Base-by-base conservation (phyloP, 2,329 filamentous ascomycete genomes). In the Mycocentrospora acerina region DNA sequence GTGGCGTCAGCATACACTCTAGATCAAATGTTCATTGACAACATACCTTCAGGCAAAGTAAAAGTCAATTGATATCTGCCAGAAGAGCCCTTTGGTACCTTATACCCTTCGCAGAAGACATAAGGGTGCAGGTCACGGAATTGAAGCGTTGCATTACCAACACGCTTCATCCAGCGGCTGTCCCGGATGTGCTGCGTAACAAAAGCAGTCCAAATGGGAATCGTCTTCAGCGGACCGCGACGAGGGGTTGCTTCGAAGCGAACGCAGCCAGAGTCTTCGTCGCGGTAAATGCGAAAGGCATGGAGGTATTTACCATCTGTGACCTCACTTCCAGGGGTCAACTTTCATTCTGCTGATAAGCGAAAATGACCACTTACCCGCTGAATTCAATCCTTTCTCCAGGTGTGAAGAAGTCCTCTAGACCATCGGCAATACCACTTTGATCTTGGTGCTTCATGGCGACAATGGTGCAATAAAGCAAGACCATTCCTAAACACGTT, bases 131-230 rank as follows among this genome's bases (percentile, higher is more conserved):
- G 62, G 31, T 76, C 69, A n/a, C 69, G 67, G 15, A 82, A 59
- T 16, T 75, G 59, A 2, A 80, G 60, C 2, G 71, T 69, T 26
- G 66, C 71, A 2, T 68, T 33, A 2, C 67, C 67, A 1, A 70
- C 50, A 9, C 60, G 63, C 27, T 69, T 70, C 41, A 77, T 68
- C 77, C 78, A 81, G 24, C 63, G 65, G 4, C 61, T 68, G 35
- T 70, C 65, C 18, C 64, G 62, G 24, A 78, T 61, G 37, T 74
- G 71, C 16, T 71, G 62, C 1, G 62, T 64, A 13, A 67, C 63
- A 29, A 67, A 67, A 3, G 64, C 64, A 4, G 79, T 83, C 80
- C 80, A 83, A 38, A 83, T 75, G 0, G 80, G 80, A 2, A 77
- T 75, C 14, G 71, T 68, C 47, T 74, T 72, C 62, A 76, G 70